Conservation (phyloP, 169 alveolate genomes). For the Theileria orientalis region DNA sequence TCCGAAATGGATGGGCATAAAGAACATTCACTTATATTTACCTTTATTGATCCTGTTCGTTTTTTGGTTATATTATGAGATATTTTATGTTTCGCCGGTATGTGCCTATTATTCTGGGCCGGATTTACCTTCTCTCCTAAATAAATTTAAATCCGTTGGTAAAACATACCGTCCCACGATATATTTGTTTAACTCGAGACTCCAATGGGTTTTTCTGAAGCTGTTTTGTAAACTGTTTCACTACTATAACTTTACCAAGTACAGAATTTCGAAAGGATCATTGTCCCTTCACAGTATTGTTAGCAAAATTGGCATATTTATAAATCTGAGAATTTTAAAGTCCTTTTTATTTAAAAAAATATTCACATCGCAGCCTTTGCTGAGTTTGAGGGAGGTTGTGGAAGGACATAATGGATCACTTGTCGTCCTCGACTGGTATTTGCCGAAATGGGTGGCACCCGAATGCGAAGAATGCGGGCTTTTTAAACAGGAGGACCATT, state of each 20-base stretch:
- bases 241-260: not conserved
- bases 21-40: not conserved
- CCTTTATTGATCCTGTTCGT: not conserved
- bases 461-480: slow-evolving; percentile 38
- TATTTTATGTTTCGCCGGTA: slow-evolving; percentile 48
- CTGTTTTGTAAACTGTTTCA: slow-evolving; percentile 16
- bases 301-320: not conserved
- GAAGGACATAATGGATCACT: slow-evolving; percentile 60
- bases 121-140: slow-evolving; percentile 33
- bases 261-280: not conserved
- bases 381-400: slow-evolving; percentile 48
- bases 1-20: not conserved
- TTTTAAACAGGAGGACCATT: not conserved
- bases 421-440: slow-evolving; percentile 57
- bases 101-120: slow-evolving; percentile 59
- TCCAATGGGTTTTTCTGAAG: slow-evolving; percentile 53
- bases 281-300: not conserved
- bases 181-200: slow-evolving; percentile 31
- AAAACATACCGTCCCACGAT: slow-evolving; percentile 56
- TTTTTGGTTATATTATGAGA: slow-evolving; percentile 56
- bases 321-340: not conserved
- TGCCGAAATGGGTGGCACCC: slow-evolving; percentile 45
- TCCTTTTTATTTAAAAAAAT: slow-evolving; percentile 37
- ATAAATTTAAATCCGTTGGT: slow-evolving; percentile 36
- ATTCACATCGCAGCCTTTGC: slow-evolving; percentile 35